Base-by-base conservation (phyloP, 2,329 filamentous ascomycete species). In the Plectosphaerella sp. region DNA sequence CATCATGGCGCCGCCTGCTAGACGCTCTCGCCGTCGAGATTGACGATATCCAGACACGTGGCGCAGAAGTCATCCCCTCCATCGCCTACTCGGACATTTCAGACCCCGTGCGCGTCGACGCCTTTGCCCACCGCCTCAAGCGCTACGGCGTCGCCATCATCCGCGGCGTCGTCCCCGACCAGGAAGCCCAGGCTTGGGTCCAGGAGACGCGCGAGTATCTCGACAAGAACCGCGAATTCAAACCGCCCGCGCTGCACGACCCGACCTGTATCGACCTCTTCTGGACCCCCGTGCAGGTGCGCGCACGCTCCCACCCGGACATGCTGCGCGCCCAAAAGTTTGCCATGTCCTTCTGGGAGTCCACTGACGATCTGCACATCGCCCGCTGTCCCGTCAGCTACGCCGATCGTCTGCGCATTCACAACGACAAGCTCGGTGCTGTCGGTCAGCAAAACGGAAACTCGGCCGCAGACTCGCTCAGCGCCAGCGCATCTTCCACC, bases 211-310 rank as follows among this genome's bases (percentile, higher is more conserved):
- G 73, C 51, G 70, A 75, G 6, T 86, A 86, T 58, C 72, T 84
- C 16, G 63, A 68, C 12, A 69, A 72, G 16, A 84, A 84, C 59
- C 69, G 55, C 50, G 55, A 57, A 24, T 57, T 56, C 55, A 57
- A 57, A 45, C 78, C 76, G 47, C 84, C 84, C 25, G 78, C 79
- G 1, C 72, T 76, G 0, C 79, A 83, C 58, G 82, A 85, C 41
- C 86, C 86, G 5, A 82, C 85, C 2, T 88, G 87, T 49, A 88
- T 85, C 67, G 86, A 89, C 66, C 79, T 88, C 61, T 89, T 88
- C 70, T 74, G 72, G 72, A 71, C 69, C 12, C 64, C 66, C 6
- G 62, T 69, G 1, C 71, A 74, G 50, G 62, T 74, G 41, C 67
- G 67, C 33, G 69, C 68, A 11, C 64, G 71, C 20, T 68, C 67